These are phyloP conservation scores for Byssoonygena ceratinophila DNA, from an alignment of 2,329 filamentous ascomycete genomes.

Conservation along the genomic window DNA sequence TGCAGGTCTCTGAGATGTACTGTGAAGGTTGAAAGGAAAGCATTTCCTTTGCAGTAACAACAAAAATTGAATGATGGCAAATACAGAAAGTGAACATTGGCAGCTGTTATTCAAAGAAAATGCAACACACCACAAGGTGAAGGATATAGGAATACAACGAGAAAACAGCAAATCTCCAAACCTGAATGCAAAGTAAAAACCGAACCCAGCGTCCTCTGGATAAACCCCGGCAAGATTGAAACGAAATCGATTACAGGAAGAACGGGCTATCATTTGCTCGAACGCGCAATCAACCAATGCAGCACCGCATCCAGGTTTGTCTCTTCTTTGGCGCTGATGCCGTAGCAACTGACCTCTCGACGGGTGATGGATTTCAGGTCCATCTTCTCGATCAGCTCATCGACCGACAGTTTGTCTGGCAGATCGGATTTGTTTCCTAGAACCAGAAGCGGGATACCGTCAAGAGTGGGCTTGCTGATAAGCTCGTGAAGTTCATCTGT, in stretches of 20 bases:
- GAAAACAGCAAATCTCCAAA: background rate
- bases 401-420: constrained; percentile 77
- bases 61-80: too few species aligned
- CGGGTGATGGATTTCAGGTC: constrained; percentile 80
- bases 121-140: background rate
- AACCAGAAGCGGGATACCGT: constrained; percentile 84
- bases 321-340: constrained; percentile 96
- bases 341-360: constrained; percentile 95
- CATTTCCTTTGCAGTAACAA: too few species aligned
- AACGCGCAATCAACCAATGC: constrained; percentile 88
- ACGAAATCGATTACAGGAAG: background rate
- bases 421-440: constrained; percentile 97
- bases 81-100: background rate
- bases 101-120: background rate
- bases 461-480: constrained; percentile 70
- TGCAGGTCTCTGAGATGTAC: too few species aligned
- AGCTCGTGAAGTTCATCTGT: constrained; percentile 86
- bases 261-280: constrained; percentile 51
- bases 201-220: background rate
- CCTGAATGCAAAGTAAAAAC: constrained; percentile 2
- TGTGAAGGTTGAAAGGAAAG: too few species aligned
- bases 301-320: constrained; percentile 96
- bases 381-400: constrained; percentile 88
- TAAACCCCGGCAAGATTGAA: background rate
- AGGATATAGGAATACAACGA: too few species aligned